Evolutionary conservation across 2,329 filamentous ascomycete genomes (phyloP), one percentile per base, ranked within the genome.

Genomic region (Colletotrichum spinosum): DNA sequence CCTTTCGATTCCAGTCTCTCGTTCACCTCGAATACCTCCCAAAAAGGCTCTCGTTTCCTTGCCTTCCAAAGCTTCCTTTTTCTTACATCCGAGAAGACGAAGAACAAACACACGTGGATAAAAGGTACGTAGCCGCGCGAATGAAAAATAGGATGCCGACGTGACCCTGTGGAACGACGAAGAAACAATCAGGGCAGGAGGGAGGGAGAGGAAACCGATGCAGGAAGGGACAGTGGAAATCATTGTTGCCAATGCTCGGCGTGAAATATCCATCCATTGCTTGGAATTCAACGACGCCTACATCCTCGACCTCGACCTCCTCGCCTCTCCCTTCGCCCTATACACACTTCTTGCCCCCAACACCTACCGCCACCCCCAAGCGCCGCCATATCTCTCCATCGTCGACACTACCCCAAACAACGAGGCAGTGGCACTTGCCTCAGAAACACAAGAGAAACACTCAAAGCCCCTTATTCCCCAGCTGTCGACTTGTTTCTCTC

Each of bases 1-100:
- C 64, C 55, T 58, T 78, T 79, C 72, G 69, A 72, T 79, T 78
- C 75, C 70, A 68, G 74, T 74, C 77, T 67, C 74, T 79, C 77
- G 76, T 78, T 79, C 62, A 65, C 49, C 58, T 11, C 15, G 41
- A 25, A 41, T 62, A 65, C 52, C 25, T 10, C 38, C 9, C 45
- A 64, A 33, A 49, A 60, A 51, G 46, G 57, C 41, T 44, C 38
- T 56, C 25, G n/a, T 56, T 41, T 53, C 48, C 74, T 46, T 72
- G 60, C 60, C 67, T 68, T 72, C 68, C 4, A 25, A 25, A 66
- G 48, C 54, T 65, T 72, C 72, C 61, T 74, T 72, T 71, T 64
- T 68, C 67, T 60, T 42, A 41, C 11, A 33, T 46, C 46, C 15
- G n/a, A 52, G 41, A 53, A 55, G 37, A 37, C n/a, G 45, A 56